Base-by-base conservation (phyloP, 176 grass and related monocot genomes). In the Pontederia crassipes region DNA sequence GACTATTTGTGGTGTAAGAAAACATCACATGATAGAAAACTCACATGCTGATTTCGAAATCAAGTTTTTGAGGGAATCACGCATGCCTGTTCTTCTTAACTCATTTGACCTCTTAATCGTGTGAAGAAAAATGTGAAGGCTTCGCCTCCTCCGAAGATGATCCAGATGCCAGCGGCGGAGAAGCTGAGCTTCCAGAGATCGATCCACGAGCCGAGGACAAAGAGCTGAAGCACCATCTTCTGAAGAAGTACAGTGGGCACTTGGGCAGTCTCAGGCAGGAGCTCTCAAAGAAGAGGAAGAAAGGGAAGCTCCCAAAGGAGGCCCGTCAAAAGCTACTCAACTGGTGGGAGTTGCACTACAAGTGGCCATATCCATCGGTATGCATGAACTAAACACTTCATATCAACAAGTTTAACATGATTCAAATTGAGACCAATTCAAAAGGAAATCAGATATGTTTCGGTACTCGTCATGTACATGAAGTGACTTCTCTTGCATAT, bases 341-440 rank as follows among this genome's bases (percentile, higher is more conserved):
- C 47, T 98, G 93, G 88, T 98, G 93, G 93, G 84, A 92, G 49
- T 74, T 89, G 68, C 93, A 98, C 70, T 79, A 83, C 83, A 98
- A 83, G 59, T 98, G 93, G 93, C 93, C 93, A 2, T 98, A 98
- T 59, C 93, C 93, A 14, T 92, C 93, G 11, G 93, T 98, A 89
- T 12, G 83, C 9, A 24, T 24, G 20, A 58, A 57, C 14, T 50
- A 71, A 27, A 45, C 15, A 32, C 13, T 50, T 63, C 47, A 53
- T 49, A 57, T 46, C 1, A 15, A 4, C 55, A 55, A 48, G 12
- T 27, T 12, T 11, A 53, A 56, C 46, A 26, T 13, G 1, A 2
- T 16, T 24, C 20, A 24, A 24, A 24, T 24, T 24, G 20, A 24
- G 1, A 24, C 20, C 32, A 40, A 40, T 3, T 40, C 32, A 40